Conservation (phyloP, 352 stramenopile species). For the Phytopythium sindhum region DNA sequence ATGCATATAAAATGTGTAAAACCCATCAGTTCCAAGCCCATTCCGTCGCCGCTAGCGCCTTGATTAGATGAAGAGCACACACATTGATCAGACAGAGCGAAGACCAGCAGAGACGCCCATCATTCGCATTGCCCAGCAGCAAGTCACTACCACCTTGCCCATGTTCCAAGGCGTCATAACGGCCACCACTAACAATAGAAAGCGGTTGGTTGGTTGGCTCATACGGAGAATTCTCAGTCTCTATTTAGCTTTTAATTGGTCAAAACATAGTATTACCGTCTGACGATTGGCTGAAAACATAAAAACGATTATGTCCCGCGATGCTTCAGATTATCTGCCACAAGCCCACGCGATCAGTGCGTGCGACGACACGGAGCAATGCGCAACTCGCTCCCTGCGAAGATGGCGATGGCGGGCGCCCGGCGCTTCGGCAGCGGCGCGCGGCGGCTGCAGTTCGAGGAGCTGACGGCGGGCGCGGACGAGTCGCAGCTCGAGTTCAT, state of each 20-base stretch:
- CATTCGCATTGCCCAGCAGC: background rate
- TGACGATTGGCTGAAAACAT: constrained; percentile 9
- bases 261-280: background rate
- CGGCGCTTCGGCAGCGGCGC: constrained; percentile 11
- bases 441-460: constrained; percentile 48
- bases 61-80: background rate
- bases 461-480: constrained; percentile 67
- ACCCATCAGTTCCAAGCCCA: background rate
- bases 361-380: background rate
- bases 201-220: background rate
- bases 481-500: constrained; percentile 85
- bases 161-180: background rate
- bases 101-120: background rate
- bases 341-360: background rate
- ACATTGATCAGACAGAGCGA: background rate
- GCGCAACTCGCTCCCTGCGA: background rate
- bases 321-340: background rate
- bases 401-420: background rate
- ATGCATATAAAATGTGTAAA: background rate
- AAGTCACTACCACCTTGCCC: background rate
- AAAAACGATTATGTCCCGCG: background rate
- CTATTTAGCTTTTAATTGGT: background rate
- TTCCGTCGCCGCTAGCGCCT: background rate
- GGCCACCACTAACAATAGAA: background rate
- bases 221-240: background rate